Evolutionary conservation across 352 stramenopile species (phyloP), one percentile per base, ranked within the genome.

Genomic region (Globisporangium yorkense): DNA sequence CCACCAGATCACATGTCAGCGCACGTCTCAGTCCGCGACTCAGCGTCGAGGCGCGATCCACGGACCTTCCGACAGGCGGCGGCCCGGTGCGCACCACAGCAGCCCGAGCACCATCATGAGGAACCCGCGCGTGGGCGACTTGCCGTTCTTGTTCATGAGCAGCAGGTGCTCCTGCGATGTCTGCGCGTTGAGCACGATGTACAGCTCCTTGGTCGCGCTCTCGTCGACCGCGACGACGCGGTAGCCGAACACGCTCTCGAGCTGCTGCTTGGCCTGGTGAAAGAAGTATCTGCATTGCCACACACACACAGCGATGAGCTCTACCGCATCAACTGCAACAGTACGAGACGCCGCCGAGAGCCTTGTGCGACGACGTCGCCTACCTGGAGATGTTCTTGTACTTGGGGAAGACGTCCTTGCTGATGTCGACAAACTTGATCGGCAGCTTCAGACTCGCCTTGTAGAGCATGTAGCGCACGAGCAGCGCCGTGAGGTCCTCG

Each of bases 401-500:
- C 62, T 86, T 80, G 13, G 77, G 75, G 33, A 81, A 92, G 37
- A 94, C 80, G 2, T 91, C 84, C 57, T 92, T 94, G 68, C 74
- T 89, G 57, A 94, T 89, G 61, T 94, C 84, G 41, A 54, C 62
- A 45, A 94, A 91, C 56, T 83, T 85, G 61, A 94, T 86, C 1
- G 81, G 78, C 47, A 87, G 70, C 63, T 92, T 90, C 24, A 87
- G 57, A 10, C 75, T 81, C 39, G 76, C 82, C 57, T 91, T 94
- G 82, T 94, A 94, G 40, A 94, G 69, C 67, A 94, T 75, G 58
- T 91, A 94, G 37, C 84, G 84, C 57, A 94, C 84, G 33, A 92
- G 59, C 58, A 84, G 82, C 43, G 80, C 75, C 15, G 70, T 90
- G 51, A 91, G 68, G 59, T 92, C 82, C 5, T 90, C 79, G 33